phyloP scores from a whole-genome alignment of 768 basidiomycete genomes.

The Mycena venus region DNA sequence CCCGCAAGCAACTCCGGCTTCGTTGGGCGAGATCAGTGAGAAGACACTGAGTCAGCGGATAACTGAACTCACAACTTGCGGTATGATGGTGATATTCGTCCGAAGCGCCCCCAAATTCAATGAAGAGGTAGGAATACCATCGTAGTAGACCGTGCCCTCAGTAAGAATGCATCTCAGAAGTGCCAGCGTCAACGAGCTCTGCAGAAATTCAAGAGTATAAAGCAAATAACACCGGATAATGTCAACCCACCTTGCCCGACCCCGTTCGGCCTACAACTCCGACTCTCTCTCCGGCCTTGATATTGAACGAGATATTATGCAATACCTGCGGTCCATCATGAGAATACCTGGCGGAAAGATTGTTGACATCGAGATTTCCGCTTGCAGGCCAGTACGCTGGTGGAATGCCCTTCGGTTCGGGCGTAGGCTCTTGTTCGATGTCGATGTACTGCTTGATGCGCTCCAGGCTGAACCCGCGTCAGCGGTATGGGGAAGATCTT shows the following conservation, averaged over 20 bases:
- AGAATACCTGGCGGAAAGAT: slow-evolving; percentile 68
- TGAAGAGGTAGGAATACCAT: slow-evolving; percentile 60
- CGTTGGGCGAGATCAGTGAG: background rate
- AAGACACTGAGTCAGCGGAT: background rate
- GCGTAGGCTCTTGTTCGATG: slow-evolving; percentile 66
- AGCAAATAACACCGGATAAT: background rate
- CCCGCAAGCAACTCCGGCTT: slow-evolving; percentile 55
- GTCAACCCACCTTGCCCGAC: slow-evolving; percentile 53
- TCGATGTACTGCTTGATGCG: slow-evolving; percentile 66
- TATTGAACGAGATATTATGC: slow-evolving; percentile 63
- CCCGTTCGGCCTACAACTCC: slow-evolving; percentile 66
- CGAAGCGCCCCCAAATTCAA: slow-evolving; percentile 71
- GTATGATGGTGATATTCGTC: slow-evolving; percentile 71
- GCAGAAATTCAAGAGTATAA: background rate
- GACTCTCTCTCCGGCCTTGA: slow-evolving; percentile 67
- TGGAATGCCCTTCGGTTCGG: slow-evolving; percentile 53
- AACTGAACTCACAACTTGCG: slow-evolving; percentile 54
- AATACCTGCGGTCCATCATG: slow-evolving; percentile 65
- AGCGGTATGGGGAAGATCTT: slow-evolving; percentile 41
- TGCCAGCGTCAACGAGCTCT: slow-evolving; percentile 69
- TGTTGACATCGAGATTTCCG: slow-evolving; percentile 6
- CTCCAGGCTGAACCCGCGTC: slow-evolving; percentile 55
- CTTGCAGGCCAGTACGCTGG: slow-evolving; percentile 64
- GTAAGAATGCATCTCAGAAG: slow-evolving; percentile 71
- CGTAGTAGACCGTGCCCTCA: slow-evolving; percentile 68